A percentile compares a stretch with the other conserved stretches of the same genome.
Evolutionary conservation across 371 early-diverging fungal species (phyloP).

Genomic region (Saksenaea oblongispora): DNA sequence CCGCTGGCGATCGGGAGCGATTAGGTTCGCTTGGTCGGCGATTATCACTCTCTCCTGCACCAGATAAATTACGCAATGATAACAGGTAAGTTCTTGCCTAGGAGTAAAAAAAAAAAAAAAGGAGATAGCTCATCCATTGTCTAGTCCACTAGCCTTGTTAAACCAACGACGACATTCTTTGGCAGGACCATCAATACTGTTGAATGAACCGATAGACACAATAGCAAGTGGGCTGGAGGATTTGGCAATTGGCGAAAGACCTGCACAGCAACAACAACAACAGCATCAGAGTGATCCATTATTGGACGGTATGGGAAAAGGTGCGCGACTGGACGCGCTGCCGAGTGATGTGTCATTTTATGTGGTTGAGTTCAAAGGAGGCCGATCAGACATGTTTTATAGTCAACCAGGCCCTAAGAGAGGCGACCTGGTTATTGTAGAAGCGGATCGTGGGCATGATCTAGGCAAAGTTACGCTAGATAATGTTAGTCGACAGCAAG

Average conservation of each 20-base stretch:
- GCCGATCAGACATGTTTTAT: constrained; percentile 83
- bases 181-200: constrained; percentile 24
- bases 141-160: constrained; percentile 8
- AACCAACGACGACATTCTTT: constrained; percentile 41
- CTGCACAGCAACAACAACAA: constrained; percentile 4
- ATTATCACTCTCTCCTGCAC: constrained; percentile 33
- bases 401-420: constrained; percentile 35
- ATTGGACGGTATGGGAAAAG: constrained; percentile 52
- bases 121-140: not conserved
- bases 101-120: not conserved
- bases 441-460: constrained; percentile 96
- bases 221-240: constrained; percentile 10
- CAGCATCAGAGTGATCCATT: constrained; percentile 10
- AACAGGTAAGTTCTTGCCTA: constrained; percentile 1
- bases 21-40: constrained; percentile 21
- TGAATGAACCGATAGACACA: constrained; percentile 5
- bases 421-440: constrained; percentile 89
- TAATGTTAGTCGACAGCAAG: constrained; percentile 20
- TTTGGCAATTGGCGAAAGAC: constrained; percentile 4
- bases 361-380: constrained; percentile 90
- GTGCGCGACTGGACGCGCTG: constrained; percentile 49
- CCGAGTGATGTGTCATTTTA: constrained; percentile 65
- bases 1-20: constrained; percentile 29
- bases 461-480: constrained; percentile 76
- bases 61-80: constrained; percentile 13